These are phyloP conservation scores for Cladochytrium replicatum DNA, from an alignment of 192 early-diverging fungal genomes.

Conservation along the genomic window DNA sequence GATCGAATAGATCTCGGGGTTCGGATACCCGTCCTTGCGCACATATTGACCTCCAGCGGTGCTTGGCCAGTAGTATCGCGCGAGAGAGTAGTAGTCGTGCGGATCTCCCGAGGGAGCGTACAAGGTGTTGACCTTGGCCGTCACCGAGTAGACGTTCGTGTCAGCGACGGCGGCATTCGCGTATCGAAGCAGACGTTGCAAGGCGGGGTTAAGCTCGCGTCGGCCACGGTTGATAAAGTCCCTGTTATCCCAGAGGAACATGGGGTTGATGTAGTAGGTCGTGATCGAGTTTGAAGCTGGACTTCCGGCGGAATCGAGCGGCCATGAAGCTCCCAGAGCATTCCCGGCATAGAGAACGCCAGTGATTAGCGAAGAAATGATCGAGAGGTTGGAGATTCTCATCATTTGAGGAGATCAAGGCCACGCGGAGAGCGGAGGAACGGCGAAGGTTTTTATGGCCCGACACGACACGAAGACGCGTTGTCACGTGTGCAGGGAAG, in stretches of 20 bases:
- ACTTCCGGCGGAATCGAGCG: no score
- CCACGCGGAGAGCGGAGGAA: no score
- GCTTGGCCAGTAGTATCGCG: constrained; percentile 48
- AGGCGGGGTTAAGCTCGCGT: constrained; percentile 14
- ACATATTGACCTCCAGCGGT: constrained; percentile 35
- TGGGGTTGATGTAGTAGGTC: constrained; percentile 14
- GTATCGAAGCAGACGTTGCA: constrained; percentile 16
- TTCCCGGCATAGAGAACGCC: no score
- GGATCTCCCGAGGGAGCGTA: constrained; percentile 31
- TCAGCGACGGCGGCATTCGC: constrained; percentile 23
- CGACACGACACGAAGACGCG: no score
- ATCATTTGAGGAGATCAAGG: no score
- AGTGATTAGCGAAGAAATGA: no score
- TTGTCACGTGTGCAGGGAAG: no score
- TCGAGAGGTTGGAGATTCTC: no score
- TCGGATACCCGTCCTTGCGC: constrained; percentile 36
- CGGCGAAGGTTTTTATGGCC: no score
- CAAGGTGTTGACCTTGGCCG: constrained; percentile 23
- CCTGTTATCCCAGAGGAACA: constrained; percentile 15
- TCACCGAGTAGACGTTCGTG: constrained; percentile 41
- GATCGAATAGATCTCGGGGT: constrained; percentile 41
- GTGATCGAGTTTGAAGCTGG: no score
- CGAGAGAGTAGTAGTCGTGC: constrained; percentile 51
- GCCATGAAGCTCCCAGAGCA: no score
- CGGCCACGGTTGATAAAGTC: constrained; percentile 2